Evolutionary conservation across 2,329 filamentous ascomycete species (phyloP), one percentile per base, ranked within the genome.

Genomic region (Colletotrichum incanum): DNA sequence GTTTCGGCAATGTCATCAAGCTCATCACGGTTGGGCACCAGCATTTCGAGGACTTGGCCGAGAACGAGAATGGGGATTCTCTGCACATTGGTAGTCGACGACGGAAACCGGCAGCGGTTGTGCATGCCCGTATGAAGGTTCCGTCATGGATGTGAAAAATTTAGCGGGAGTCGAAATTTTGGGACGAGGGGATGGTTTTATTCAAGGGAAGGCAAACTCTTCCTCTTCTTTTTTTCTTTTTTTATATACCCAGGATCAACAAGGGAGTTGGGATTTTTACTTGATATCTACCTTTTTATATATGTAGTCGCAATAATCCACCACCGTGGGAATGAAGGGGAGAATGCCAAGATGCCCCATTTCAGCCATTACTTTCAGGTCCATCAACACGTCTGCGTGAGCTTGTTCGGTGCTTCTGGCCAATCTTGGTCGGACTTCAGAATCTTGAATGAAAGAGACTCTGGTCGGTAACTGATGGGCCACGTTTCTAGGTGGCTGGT

Each of bases 1-100:
- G 88, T 0, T 90, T 95, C 71, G 93, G 93, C 16, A 93, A 94
- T 75, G 86, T 90, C 1, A 86, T 95, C 76, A 95, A 94, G 81
- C 83, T 95, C 62, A 87, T 95, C 67, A 90, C 89, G 2, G 84
- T 92, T 7, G 92, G 92, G 7, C 87, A 89, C 74, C 92, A 93
- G 77, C 84, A 88, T 41, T 93, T 92, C 76, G 89, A 91, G 20
- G 79, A 80, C 34, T 76, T 76, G 28, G 82, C 77, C 59, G 76
- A 78, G 3, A 76, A 65, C 16, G 74, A 77, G 45, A 75, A 79
- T 3, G 80, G 82, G 49, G 74, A 77, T 14, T 74, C 76, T 77
- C 78, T 79, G 71, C 84, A 80, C 28, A 75, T 84, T 28, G 78
- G 80, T 2, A 82, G 79, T 67, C 80, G 86, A 74, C 82, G 86